Conservation (phyloP, 2,329 filamentous ascomycete species). For the Aspergillus fumigatiaffinis region DNA sequence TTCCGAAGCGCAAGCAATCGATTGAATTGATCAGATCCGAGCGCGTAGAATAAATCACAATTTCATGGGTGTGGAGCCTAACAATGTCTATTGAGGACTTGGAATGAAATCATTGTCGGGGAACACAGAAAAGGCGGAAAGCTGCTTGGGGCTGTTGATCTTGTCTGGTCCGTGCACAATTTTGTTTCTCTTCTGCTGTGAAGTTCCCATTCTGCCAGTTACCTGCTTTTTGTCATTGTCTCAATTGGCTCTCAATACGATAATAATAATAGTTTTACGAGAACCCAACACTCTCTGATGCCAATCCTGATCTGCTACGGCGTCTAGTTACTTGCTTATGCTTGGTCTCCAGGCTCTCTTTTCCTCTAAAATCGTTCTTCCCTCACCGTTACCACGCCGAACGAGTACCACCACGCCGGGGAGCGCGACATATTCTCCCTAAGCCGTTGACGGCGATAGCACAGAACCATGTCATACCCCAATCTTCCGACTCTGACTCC, state of each 20-base stretch:
- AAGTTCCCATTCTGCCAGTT: slow-evolving; percentile 10
- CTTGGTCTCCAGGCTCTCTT: slow-evolving; percentile 2
- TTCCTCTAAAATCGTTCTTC: neutral
- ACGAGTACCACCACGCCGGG: slow-evolving; percentile 15
- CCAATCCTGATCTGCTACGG: slow-evolving; percentile 20
- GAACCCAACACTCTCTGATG: slow-evolving; percentile 12
- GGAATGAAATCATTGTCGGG: slow-evolving; percentile 9
- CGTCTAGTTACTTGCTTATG: slow-evolving; percentile 13
- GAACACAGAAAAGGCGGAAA: slow-evolving; percentile 15
- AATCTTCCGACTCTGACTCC: slow-evolving; percentile 35
- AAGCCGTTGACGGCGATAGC: slow-evolving; percentile 8
- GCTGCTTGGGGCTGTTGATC: slow-evolving; percentile 1
- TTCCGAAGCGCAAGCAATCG: neutral
- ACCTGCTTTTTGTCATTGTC: slow-evolving; percentile 7
- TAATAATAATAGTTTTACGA: slow-evolving; percentile 6
- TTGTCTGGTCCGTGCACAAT: slow-evolving; percentile 34
- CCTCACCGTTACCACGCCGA: neutral
- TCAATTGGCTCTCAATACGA: neutral
- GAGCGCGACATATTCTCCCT: slow-evolving; percentile 17
- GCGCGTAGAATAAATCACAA: neutral
- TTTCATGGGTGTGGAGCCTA: neutral
- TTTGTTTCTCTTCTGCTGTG: slow-evolving; percentile 25
- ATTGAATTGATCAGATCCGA: neutral
- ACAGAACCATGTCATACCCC: slow-evolving; percentile 40
- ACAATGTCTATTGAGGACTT: neutral